These are phyloP conservation scores for Lactarius vividus DNA, from an alignment of 768 basidiomycete species.

Conservation along the genomic window DNA sequence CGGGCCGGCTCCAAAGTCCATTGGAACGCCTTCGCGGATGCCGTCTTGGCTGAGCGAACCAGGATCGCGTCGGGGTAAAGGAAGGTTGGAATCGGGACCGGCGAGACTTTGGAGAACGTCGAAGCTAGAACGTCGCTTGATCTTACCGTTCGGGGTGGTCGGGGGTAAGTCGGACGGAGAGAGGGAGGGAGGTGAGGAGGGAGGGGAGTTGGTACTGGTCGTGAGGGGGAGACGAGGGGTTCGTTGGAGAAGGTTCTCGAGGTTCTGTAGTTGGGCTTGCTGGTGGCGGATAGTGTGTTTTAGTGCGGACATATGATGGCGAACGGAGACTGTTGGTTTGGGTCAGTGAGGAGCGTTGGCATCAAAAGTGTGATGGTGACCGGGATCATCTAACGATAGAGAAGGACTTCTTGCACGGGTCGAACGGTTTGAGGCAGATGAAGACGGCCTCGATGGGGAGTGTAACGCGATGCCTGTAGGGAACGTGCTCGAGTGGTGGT, in stretches of 20 bases:
- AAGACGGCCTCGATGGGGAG: slow-evolving; percentile 19
- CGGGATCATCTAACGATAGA: slow-evolving; percentile 24
- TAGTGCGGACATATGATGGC: slow-evolving; percentile 76
- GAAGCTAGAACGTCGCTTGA: slow-evolving; percentile 65
- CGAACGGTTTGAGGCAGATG: slow-evolving; percentile 22
- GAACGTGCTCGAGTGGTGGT: neutral
- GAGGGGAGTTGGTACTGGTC: slow-evolving; percentile 40
- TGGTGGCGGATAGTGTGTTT: slow-evolving; percentile 83
- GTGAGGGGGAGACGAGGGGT: slow-evolving; percentile 59
- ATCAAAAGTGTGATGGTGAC: slow-evolving; percentile 7
- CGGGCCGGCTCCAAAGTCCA: slow-evolving; percentile 46
- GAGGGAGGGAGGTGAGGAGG: slow-evolving; percentile 35
- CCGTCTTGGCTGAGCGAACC: slow-evolving; percentile 46
- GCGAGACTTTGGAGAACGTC: slow-evolving; percentile 69
- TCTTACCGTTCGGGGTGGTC: slow-evolving; percentile 35
- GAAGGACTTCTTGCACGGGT: slow-evolving; percentile 24
- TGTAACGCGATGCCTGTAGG: slow-evolving; percentile 2
- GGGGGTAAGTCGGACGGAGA: slow-evolving; percentile 32
- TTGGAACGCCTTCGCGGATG: slow-evolving; percentile 74
- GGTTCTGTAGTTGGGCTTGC: slow-evolving; percentile 69
- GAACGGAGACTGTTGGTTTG: slow-evolving; percentile 56
- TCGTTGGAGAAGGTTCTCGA: slow-evolving; percentile 67
- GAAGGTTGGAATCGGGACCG: slow-evolving; percentile 72
- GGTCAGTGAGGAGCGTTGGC: neutral
- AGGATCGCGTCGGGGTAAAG: slow-evolving; percentile 58